phyloP scores from a whole-genome alignment of 2,329 filamentous ascomycete genomes.

The Arthrobotrys musiformis region DNA sequence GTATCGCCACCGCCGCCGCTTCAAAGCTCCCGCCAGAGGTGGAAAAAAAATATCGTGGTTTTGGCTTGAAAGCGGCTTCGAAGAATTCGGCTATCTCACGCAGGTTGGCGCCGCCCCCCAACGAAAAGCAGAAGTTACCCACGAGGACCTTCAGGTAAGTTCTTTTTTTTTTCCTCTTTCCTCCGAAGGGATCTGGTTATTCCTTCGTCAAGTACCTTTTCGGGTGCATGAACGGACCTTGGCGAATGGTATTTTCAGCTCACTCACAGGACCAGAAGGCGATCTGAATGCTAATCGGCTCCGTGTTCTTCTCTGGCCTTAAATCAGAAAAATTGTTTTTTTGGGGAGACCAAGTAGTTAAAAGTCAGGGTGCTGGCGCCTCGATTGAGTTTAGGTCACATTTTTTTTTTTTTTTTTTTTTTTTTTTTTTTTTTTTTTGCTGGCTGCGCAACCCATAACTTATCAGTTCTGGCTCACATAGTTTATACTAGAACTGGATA shows the following conservation, averaged over 20 bases:
- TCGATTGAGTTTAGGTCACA: conserved; percentile 52
- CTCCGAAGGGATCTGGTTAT: conserved; percentile 46
- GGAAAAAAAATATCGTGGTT: conserved; percentile 17
- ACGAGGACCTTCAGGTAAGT: conserved; percentile 43
- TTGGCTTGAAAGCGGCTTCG: conserved; percentile 18
- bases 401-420: conserved; percentile 34
- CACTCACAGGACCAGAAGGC: conserved; percentile 46
- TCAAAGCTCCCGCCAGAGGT: conserved; percentile 27
- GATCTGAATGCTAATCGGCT: conserved; percentile 49
- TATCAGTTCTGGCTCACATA: conserved; percentile 43
- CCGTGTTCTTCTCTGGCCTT: conserved; percentile 48
- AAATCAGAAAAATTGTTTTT: conserved; percentile 55
- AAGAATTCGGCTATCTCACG: conserved; percentile 41
- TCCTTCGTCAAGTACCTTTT: conserved; percentile 52
- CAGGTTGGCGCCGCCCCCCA: conserved; percentile 34
- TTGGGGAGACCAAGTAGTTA: conserved; percentile 52
- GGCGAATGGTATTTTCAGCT: conserved; percentile 54
- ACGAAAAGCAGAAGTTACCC: conserved; percentile 46
- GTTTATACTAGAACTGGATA: conserved; percentile 55
- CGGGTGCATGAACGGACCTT: conserved; percentile 52
- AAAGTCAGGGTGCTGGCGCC: conserved; percentile 54
- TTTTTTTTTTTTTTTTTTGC: background rate
- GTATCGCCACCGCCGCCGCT: conserved; percentile 43
- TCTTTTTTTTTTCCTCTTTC: conserved; percentile 13
- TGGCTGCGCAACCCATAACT: conserved; percentile 53